Conservation (phyloP, 164 flowering plant genomes). For the Nymphaea thermarum region DNA sequence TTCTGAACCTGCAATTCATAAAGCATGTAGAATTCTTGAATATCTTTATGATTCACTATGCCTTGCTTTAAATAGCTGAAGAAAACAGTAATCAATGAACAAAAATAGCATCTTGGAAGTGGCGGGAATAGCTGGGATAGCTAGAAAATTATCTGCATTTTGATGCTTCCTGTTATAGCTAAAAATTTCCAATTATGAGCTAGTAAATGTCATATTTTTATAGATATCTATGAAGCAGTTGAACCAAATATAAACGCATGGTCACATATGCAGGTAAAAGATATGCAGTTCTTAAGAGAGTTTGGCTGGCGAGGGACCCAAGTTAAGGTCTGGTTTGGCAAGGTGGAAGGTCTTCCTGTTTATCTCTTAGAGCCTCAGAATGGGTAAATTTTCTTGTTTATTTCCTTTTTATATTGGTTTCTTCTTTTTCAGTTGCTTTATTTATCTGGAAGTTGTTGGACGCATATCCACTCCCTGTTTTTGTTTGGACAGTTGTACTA, state of each 20-base stretch:
- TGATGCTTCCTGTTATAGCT: too few species aligned
- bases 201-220: too few species aligned
- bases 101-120: too few species aligned
- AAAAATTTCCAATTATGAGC: too few species aligned
- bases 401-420: conserved; percentile 1
- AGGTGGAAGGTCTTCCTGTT: conserved; percentile 86
- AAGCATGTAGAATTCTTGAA: too few species aligned
- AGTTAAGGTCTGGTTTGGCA: conserved; percentile 90
- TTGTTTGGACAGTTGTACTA: too few species aligned
- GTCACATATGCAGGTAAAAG: conserved; percentile 48
- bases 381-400: conserved; percentile 46
- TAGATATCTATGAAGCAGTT: not conserved
- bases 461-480: not conserved
- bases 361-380: conserved; percentile 94
- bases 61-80: too few species aligned
- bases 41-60: too few species aligned
- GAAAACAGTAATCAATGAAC: too few species aligned
- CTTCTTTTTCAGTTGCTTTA: not conserved
- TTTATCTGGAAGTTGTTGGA: not conserved
- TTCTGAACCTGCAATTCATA: too few species aligned
- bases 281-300: conserved; percentile 45
- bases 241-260: not conserved
- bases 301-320: conserved; percentile 81
- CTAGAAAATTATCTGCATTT: too few species aligned
- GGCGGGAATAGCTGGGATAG: too few species aligned